Conservation (phyloP, 805 yeast species). For the Helenozyma rhizophorensis region DNA sequence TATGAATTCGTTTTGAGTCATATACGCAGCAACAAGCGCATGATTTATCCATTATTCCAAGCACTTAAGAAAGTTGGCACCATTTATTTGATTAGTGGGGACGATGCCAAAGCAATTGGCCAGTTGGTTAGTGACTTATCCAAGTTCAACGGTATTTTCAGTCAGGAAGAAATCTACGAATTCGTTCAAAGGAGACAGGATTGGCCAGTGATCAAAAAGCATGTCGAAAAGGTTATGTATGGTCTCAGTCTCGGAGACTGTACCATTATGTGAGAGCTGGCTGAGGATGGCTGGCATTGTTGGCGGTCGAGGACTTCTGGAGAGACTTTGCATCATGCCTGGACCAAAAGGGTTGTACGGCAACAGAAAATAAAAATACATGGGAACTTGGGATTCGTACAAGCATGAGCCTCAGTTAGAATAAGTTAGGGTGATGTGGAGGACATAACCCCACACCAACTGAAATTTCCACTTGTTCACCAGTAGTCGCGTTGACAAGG, state of each 20-base stretch:
- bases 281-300: too few species aligned
- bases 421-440: too few species aligned
- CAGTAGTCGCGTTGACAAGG: too few species aligned
- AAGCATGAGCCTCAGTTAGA: too few species aligned
- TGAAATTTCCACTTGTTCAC: too few species aligned
- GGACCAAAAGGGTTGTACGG: too few species aligned
- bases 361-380: too few species aligned
- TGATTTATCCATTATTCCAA: constrained; percentile 69
- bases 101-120: constrained; percentile 81
- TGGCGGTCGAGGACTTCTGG: too few species aligned
- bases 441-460: too few species aligned
- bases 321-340: too few species aligned
- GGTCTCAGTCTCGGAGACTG: constrained; percentile 86
- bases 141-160: constrained; percentile 82
- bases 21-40: constrained; percentile 55
- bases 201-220: constrained; percentile 71
- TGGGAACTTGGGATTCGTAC: too few species aligned
- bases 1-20: constrained; percentile 58
- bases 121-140: constrained; percentile 76
- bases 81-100: constrained; percentile 64
- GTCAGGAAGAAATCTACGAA: constrained; percentile 92
- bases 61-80: constrained; percentile 84
- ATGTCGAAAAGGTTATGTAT: constrained; percentile 92
- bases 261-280: constrained; percentile 46
- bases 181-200: constrained; percentile 84